Evolutionary conservation across 2,329 filamentous ascomycete species (phyloP), one percentile per base, ranked within the genome.

Genomic region (Penicillium sp.): DNA sequence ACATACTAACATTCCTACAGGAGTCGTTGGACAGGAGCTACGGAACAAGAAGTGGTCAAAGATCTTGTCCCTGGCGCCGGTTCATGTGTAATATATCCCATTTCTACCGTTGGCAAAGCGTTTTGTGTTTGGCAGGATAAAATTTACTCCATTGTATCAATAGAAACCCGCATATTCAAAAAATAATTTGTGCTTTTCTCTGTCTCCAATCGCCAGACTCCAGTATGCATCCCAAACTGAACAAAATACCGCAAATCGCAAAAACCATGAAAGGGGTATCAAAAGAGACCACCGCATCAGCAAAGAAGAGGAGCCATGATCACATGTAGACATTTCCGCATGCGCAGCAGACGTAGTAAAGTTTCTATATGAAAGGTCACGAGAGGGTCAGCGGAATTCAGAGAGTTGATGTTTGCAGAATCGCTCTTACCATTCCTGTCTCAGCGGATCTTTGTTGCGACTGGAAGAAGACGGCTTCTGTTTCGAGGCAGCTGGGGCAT

Each of bases 401-500:
- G 5, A 6, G 24, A 27, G 24, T 5, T 6, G 24, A 8, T 27
- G 8, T 27, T 27, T 5, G 5, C 5, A 27, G 24, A 27, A 8
- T 27, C 5, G 24, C 24, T 8, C 24, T 39, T 77, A 97, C 94
- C 94, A 99, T 99, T 79, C 94, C 94, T 42, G 94, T 99, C 75
- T 97, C 92, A 45, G 91, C 90, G 64, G 89, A 96, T 76, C 94
- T 89, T 79, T 97, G 92, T 73, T 99, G 94, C 58, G 92, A 97
- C 79, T 99, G 94, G 81, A 99, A 99, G 79, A 96, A 99, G 56
- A 99, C 95, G 43, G 92, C 92, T 77, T 97, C 92, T 65, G 86
- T 85, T 74, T 94, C 89, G 62, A 84, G 83, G 81, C 95, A 99
- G 64, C 81, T 83, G 48, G 92, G 91, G 78, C 94, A 99, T 56